Conservation (phyloP, 2,329 filamentous ascomycete species). For the Colletotrichum chlorophyti region DNA sequence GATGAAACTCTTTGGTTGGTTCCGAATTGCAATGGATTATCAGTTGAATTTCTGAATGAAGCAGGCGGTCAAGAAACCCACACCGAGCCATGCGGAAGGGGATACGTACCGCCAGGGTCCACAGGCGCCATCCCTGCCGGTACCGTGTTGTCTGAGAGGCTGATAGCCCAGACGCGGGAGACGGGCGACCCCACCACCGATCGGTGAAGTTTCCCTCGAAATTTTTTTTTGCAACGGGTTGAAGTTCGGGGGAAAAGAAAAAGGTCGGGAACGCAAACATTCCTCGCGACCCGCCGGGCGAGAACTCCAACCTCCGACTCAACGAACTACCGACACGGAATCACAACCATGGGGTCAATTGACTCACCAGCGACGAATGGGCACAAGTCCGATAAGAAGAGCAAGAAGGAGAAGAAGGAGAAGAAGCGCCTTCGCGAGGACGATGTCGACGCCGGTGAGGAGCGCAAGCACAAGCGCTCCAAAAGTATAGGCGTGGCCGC, state of each 20-base stretch:
- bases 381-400: slow-evolving; percentile 46
- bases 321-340: neutral
- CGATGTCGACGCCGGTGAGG: slow-evolving; percentile 44
- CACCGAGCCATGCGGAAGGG: neutral
- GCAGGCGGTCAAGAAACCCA: slow-evolving; percentile 10
- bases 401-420: slow-evolving; percentile 44
- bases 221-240: slow-evolving; percentile 25
- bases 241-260: too few relatives aligned
- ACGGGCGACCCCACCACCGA: slow-evolving; percentile 28
- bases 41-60: neutral
- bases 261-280: slow-evolving; percentile 15
- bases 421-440: slow-evolving; percentile 56
- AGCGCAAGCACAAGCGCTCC: slow-evolving; percentile 58
- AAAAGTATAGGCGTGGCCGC: slow-evolving; percentile 45
- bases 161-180: slow-evolving; percentile 11
- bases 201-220: slow-evolving; percentile 25
- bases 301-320: neutral
- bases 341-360: slow-evolving; percentile 41
- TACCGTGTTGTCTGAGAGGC: slow-evolving; percentile 26
- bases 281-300: slow-evolving; percentile 26
- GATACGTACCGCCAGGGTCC: slow-evolving; percentile 2
- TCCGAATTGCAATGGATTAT: neutral
- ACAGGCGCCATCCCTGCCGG: neutral
- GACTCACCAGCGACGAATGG: slow-evolving; percentile 38
- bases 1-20: neutral